Evolutionary conservation across 257 asterid genomes (phyloP).

Genomic region (Solanum sejunctum): DNA sequence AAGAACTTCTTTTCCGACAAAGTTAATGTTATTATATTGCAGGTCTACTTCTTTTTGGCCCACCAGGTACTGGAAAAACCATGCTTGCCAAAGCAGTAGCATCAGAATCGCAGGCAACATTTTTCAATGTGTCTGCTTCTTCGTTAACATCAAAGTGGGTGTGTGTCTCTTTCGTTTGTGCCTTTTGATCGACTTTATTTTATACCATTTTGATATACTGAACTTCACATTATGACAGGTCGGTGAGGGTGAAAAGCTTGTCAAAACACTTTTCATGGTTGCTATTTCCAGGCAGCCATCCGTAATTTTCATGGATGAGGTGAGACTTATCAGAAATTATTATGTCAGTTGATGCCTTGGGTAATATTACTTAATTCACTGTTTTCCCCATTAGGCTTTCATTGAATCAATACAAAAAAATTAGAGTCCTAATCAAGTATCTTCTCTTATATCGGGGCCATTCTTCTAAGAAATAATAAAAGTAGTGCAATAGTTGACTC

Average conservation of each 20-base stretch:
- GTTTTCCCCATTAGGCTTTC: not conserved
- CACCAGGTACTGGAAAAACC: conserved; percentile 99
- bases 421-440: not conserved
- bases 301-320: conserved; percentile 98
- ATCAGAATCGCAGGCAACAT: conserved; percentile 93
- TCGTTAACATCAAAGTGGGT: conserved; percentile 99
- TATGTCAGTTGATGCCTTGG: not conserved
- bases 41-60: conserved; percentile 98
- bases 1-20: not conserved
- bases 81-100: conserved; percentile 99
- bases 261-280: conserved; percentile 83
- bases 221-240: conserved; percentile 37
- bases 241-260: conserved; percentile 99
- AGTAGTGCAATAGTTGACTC: too few species aligned
- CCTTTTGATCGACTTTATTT: not conserved
- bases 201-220: not conserved
- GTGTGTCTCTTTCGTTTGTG: conserved; percentile 15
- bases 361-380: not conserved
- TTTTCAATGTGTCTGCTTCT: conserved; percentile 95
- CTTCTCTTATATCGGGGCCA: not conserved
- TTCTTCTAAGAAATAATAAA: too few species aligned
- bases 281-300: conserved; percentile 95
- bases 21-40: conserved; percentile 10
- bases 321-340: conserved; percentile 11
- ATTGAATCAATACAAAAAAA: not conserved